Percentiles rank a stretch among this genome's conserved stretches.
Conservation (phyloP, 2,329 filamentous ascomycete species). For the Sarocladium oryzae region DNA sequence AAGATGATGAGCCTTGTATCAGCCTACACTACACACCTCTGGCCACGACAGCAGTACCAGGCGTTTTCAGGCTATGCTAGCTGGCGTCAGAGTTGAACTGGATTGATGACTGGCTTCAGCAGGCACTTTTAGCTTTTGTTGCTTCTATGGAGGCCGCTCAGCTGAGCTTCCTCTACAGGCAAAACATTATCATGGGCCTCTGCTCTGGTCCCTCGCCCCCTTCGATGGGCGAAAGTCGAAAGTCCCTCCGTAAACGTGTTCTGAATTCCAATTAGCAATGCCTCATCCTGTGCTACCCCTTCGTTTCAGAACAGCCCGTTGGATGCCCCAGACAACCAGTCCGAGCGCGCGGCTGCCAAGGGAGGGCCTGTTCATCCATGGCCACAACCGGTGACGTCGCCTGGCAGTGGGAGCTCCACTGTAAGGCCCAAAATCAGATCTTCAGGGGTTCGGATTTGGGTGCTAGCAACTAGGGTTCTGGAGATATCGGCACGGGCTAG, state of each 20-base stretch:
- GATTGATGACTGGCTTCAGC: too few species aligned
- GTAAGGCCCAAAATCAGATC: conserved; percentile 3
- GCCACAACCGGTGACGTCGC: conserved; percentile 1
- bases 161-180: too few species aligned
- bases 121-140: too few species aligned
- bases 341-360: conserved; percentile 5
- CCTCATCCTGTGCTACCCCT: background rate
- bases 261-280: too few species aligned
- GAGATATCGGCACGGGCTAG: background rate
- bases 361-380: background rate
- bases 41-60: background rate
- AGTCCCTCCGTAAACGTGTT: too few species aligned
- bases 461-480: background rate
- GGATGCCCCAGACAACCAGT: background rate
- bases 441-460: background rate
- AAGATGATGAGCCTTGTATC: conserved; percentile 5
- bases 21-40: background rate
- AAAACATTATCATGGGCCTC: too few species aligned
- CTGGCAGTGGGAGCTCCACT: background rate
- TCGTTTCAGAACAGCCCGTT: conserved; percentile 4
- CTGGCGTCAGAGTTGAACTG: background rate
- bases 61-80: background rate
- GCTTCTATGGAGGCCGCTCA: too few species aligned
- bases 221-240: too few species aligned
- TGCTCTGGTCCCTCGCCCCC: too few species aligned